Evolutionary conservation across 805 yeast species (phyloP), one percentile per base, ranked within the genome.

Genomic region (Isabelozyma rhagii): DNA sequence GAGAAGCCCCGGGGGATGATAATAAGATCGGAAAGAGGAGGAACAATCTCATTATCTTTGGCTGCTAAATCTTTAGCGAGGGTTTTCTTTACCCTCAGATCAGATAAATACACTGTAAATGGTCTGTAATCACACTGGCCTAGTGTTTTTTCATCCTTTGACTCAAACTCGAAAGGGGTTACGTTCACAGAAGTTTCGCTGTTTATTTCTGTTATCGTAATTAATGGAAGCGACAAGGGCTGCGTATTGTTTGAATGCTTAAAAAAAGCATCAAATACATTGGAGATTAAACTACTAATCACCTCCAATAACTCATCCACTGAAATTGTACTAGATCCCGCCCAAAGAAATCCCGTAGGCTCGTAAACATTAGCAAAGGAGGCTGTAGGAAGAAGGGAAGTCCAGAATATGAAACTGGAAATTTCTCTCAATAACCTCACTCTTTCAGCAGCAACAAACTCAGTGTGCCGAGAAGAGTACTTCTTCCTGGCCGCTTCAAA

Each of bases 371-470:
- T 57, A 2, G 65, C 31, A 10, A 39, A 50, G 2, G 46, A 47
- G 7, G 65, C 48, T 15, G 56, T 39, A 2, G 62, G 60, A 7
- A 66, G 40, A 21, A 67, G 50, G 13, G 64, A 49, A 41, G 60
- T 54, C 74, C 72, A 69, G 10, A 60, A 50, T 5, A 69, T 54
- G 46, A 66, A 60, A 39, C 57, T 55, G 17, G 77, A 64, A 7
- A 72, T 55, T 49, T 72, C 75, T 5, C 68, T 61, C 18, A 70
- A 52, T 14, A 77, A 52, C 47, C 75, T 58, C 14, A 76, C 63
- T 27, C 64, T 68, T 52, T 78, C 82, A 4, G 73, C 65, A 1
- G 78, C 75, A 42, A 68, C 58, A 50, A 72, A 78, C 1, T 74
- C 58, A 42, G 68, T 72, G 38, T 68, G 63, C 28, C 66, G 68